Evolutionary conservation across 257 asterid genomes (phyloP), one percentile per base, ranked within the genome.

Genomic region (Lycium ferocissimum): DNA sequence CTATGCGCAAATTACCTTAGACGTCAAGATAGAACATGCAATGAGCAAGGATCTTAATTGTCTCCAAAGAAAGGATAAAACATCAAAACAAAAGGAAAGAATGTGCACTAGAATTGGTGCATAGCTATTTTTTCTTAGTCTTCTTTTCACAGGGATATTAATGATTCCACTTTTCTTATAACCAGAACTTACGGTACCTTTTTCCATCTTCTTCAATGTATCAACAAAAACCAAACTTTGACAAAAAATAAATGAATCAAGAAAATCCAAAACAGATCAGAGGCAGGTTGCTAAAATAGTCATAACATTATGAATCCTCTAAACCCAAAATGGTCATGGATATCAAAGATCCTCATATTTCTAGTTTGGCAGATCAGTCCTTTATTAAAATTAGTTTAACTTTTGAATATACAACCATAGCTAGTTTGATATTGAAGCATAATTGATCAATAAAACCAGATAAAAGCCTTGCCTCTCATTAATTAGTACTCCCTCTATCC

Each of bases 181-280:
- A 67, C 76, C 76, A 67, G 80, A n/a, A n/a, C 80, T 45, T 72
- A 10, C 9, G n/a, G 38, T n/a, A 45, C 38, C 54, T 72, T n/a
- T 10, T 72, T 7, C 58, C 6, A 72, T 72, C 38, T 72, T 45
- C 58, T 38, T 72, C 80, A 10, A 71, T 6, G 43, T 18, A 71
- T 0, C n/a, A 73, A 47, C 40, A 73, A 47, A 45, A 47, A 47
- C 17, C 20, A 73, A 47, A 47, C 20, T 47, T 3, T 6, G 6
- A 47, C 43, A 2, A 20, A 75, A 33, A 4, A 49, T 0, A 45
- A 11, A 47, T 14, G 4, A 22, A 45, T 72, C 6, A 3, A 22
- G 33, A n/a, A 45, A 10, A n/a, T 38, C 2, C 58, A 2, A 75
- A 20, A 22, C 13, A 0, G 7, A 75, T n/a, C 40, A 49, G 61